These are phyloP conservation scores for Cardamine occulta DNA, from an alignment of 345 rosid genomes.

Conservation along the genomic window DNA sequence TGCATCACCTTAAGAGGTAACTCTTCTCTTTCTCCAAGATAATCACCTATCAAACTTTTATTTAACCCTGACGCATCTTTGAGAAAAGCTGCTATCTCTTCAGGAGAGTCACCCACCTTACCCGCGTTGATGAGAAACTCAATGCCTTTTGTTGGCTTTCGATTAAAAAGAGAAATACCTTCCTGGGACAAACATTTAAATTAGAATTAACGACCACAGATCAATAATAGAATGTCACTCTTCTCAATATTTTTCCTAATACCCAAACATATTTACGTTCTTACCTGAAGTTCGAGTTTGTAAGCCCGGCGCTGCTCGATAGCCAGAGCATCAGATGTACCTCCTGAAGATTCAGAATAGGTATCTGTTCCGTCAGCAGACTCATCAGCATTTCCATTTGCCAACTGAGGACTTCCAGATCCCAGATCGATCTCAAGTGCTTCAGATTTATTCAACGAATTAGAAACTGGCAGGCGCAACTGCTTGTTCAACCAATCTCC, in stretches of 20 bases:
- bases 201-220: slow-evolving; percentile 20
- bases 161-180: slow-evolving; percentile 79
- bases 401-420: slow-evolving; percentile 51
- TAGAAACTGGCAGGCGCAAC: slow-evolving; percentile 42
- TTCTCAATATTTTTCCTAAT: slow-evolving; percentile 1
- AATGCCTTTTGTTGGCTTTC: slow-evolving; percentile 82
- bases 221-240: slow-evolving; percentile 4
- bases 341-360: slow-evolving; percentile 61
- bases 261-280: slow-evolving; percentile 29
- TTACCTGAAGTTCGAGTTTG: slow-evolving; percentile 89
- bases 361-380: slow-evolving; percentile 54
- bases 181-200: slow-evolving; percentile 64
- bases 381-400: slow-evolving; percentile 62
- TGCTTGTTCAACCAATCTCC: slow-evolving; percentile 88
- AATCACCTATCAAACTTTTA: slow-evolving; percentile 83
- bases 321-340: slow-evolving; percentile 69
- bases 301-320: slow-evolving; percentile 87
- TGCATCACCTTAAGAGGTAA: slow-evolving; percentile 85
- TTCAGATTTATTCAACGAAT: slow-evolving; percentile 40
- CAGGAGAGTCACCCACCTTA: slow-evolving; percentile 75
- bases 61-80: slow-evolving; percentile 68
- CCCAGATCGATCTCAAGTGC: slow-evolving; percentile 34
- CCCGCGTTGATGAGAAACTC: slow-evolving; percentile 69
- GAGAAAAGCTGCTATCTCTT: slow-evolving; percentile 79
- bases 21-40: slow-evolving; percentile 87